phyloP scores from a whole-genome alignment of 179 eudicot genomes.

The Vitellaria paradoxa region DNA sequence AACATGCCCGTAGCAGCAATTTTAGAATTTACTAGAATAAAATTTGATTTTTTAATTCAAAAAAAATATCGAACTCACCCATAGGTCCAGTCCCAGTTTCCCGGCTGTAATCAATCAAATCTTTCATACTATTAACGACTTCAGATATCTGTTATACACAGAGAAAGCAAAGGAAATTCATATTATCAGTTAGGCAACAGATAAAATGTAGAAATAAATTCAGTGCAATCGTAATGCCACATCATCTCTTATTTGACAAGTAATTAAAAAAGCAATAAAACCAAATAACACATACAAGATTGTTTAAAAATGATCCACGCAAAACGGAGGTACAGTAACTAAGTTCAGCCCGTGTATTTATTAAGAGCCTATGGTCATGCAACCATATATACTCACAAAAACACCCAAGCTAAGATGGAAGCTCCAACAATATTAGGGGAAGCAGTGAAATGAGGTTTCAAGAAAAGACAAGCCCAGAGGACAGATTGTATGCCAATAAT shows the following conservation, averaged over 20 bases:
- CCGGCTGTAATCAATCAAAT: slow-evolving; percentile 91
- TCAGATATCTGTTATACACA: slow-evolving; percentile 77
- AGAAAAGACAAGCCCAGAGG: neutral
- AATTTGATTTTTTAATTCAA: neutral
- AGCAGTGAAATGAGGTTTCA: too few relatives aligned
- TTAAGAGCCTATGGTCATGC: neutral
- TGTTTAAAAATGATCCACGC: neutral
- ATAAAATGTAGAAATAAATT: neutral
- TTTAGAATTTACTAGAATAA: neutral
- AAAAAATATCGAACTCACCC: slow-evolving; percentile 56
- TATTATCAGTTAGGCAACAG: neutral
- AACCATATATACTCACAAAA: neutral
- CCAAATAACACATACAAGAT: neutral
- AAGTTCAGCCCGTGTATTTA: too few relatives aligned
- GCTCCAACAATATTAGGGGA: too few relatives aligned
- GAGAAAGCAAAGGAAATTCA: slow-evolving; percentile 9
- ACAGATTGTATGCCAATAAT: neutral
- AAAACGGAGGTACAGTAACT: neutral
- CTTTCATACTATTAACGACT: slow-evolving; percentile 98
- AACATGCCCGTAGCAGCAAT: neutral
- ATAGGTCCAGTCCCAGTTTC: slow-evolving; percentile 81
- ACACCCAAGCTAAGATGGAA: neutral
- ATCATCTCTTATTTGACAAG: neutral
- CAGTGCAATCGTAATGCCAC: neutral
- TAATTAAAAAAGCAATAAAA: slow-evolving; percentile 5